Conservation (phyloP, 371 early-diverging fungal species). For the Chytridium lagenaria region DNA sequence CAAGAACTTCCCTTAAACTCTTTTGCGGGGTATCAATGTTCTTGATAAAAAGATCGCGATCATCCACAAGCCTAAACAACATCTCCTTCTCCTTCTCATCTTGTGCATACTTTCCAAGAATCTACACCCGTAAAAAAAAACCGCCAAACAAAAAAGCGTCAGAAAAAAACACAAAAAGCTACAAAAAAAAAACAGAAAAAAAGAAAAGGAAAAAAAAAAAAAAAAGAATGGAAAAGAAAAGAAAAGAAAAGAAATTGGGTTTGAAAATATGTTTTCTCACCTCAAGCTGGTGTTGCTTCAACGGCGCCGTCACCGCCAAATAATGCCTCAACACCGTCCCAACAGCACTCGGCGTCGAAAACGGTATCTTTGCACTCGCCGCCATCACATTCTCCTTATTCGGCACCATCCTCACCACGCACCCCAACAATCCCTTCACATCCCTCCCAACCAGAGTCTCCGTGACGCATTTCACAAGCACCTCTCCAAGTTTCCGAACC, state of each 20-base stretch:
- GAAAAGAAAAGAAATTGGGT: too few relatives aligned
- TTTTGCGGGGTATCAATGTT: constrained; percentile 50
- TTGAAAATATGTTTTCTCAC: too few relatives aligned
- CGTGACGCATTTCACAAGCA: constrained; percentile 66
- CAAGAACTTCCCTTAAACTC: constrained; percentile 51
- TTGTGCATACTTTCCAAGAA: constrained; percentile 53
- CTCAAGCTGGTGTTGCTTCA: constrained; percentile 62
- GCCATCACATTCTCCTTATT: constrained; percentile 40
- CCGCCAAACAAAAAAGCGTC: not conserved
- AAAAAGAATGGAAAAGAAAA: not conserved
- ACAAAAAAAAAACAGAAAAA: not conserved
- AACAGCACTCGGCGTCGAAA: constrained; percentile 85
- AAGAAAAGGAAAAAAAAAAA: not conserved
- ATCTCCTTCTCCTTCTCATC: constrained; percentile 39
- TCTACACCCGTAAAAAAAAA: constrained; percentile 29
- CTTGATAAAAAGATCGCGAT: constrained; percentile 48
- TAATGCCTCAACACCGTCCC: constrained; percentile 88
- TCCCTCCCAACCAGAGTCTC: too few relatives aligned
- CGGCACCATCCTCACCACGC: constrained; percentile 37
- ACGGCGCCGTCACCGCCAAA: constrained; percentile 80
- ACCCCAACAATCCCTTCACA: constrained; percentile 56
- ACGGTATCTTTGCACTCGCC: constrained; percentile 62
- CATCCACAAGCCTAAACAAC: constrained; percentile 48
- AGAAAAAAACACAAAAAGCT: not conserved
- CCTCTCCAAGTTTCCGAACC: constrained; percentile 57